Evolutionary conservation across 768 basidiomycete species (phyloP), one percentile per base, ranked within the genome.

Genomic region (Hygrocybe coccinea): DNA sequence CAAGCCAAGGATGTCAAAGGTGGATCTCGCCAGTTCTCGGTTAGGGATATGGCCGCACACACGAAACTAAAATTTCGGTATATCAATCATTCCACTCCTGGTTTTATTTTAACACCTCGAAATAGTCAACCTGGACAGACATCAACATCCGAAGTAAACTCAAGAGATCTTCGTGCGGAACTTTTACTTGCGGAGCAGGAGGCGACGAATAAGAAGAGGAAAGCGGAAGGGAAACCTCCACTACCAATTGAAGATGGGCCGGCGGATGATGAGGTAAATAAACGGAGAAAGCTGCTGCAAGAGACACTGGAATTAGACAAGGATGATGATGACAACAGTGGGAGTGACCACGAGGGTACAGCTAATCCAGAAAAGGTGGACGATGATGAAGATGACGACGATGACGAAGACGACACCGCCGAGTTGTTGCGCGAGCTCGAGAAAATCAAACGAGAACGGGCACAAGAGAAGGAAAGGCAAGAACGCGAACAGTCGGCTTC

Each of bases 31-130:
- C 92, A 95, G 66, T 93, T 86, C 74, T 95, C 93, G 4, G 87
- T 91, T 65, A 83, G 90, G 59, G 93, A 97, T 69, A 89, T 97
- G 82, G 91, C 95, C 5, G 79, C 91, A 2, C 90, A 97, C 69
- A 99, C 95, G 1, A 95, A 97, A 72, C 87, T 99, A 63, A 99
- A 99, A 76, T 99, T 99, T 74, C 86, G 95, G 86, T 90, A 56
- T 54, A 81, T 67, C 33, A 43, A 5, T 19, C 51, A 35, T 29
- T 46, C 35, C 50, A 33, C 54, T 21, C 50, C 39, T 51, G 37
- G 52, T 14, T 35, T 10, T 19, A 35, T 22, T 33, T 1, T 37
- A 7, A 34, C 25, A 21, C 4, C 34, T 36, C 17, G 14, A 36
- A 22, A 15, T 58, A 89, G 89, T 29, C 93, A 97, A 78, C 82